phyloP scores from a whole-genome alignment of 2,329 filamentous ascomycete genomes.

The Aspergillus ibericus region DNA sequence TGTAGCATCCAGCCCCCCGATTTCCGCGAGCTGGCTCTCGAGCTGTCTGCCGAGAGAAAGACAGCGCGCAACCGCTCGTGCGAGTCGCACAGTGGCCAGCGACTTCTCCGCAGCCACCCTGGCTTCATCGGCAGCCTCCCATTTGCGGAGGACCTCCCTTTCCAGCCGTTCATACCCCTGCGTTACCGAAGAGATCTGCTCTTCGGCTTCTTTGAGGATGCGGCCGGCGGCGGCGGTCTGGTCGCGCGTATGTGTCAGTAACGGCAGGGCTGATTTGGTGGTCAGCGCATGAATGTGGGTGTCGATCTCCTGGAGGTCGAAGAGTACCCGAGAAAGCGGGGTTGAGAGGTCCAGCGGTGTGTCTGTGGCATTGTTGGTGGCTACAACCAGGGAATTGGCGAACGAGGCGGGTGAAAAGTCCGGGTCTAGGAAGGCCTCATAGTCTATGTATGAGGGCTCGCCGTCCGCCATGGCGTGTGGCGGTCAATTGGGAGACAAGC shows the following conservation, averaged over 20 bases:
- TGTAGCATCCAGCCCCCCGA: slow-evolving; percentile 36
- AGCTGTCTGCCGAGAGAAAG: slow-evolving; percentile 81
- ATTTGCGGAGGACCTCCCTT: slow-evolving; percentile 80
- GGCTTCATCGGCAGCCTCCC: slow-evolving; percentile 83
- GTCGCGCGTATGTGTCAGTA: slow-evolving; percentile 73
- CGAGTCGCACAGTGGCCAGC: slow-evolving; percentile 76
- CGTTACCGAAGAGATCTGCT: slow-evolving; percentile 76
- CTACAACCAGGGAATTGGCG: slow-evolving; percentile 82
- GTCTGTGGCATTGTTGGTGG: slow-evolving; percentile 90
- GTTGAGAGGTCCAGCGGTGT: slow-evolving; percentile 89
- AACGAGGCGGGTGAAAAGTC: slow-evolving; percentile 78
- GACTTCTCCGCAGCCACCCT: slow-evolving; percentile 73
- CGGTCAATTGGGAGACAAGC: not conserved
- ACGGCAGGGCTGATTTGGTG: slow-evolving; percentile 75
- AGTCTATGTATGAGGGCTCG: slow-evolving; percentile 84
- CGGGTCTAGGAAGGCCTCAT: slow-evolving; percentile 83
- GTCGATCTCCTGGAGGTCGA: slow-evolving; percentile 95
- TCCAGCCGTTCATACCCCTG: slow-evolving; percentile 84
- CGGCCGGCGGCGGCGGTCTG: slow-evolving; percentile 71
- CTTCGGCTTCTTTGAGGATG: slow-evolving; percentile 74
- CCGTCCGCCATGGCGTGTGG: slow-evolving; percentile 34
- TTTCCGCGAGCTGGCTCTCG: slow-evolving; percentile 63
- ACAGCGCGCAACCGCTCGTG: slow-evolving; percentile 73
- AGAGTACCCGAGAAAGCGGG: slow-evolving; percentile 86
- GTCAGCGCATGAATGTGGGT: slow-evolving; percentile 91